Percentiles rank a stretch among this genome's conserved stretches.
These are phyloP conservation scores for Microstegium vimineum DNA, from an alignment of 176 grass and related monocot species.

Conservation along the genomic window DNA sequence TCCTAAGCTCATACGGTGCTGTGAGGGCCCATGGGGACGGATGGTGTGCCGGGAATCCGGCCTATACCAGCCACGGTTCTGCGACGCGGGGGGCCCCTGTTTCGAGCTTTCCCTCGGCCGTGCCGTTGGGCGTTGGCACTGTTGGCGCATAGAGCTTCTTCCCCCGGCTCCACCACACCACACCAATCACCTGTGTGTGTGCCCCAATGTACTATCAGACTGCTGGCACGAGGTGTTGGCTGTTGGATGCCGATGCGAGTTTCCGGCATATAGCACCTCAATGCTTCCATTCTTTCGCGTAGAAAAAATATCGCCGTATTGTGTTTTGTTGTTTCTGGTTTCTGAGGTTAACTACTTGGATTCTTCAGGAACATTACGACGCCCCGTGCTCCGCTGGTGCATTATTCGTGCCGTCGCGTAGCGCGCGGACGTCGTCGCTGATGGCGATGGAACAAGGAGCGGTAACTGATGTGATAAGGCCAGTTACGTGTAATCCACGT, in stretches of 20 bases:
- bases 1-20: background rate
- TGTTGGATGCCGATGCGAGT: background rate
- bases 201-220: background rate
- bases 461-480: background rate
- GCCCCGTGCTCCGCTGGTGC: background rate
- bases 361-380: too few relatives aligned
- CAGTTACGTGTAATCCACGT: constrained; percentile 22
- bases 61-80: background rate
- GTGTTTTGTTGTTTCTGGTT: background rate
- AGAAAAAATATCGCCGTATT: too few relatives aligned
- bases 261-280: background rate
- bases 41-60: too few relatives aligned
- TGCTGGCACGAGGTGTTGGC: background rate
- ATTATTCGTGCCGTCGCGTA: too few relatives aligned
- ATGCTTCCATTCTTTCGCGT: too few relatives aligned
- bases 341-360: background rate
- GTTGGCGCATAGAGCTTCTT: background rate
- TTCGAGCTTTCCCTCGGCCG: too few relatives aligned
- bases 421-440: background rate
- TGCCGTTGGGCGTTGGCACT: background rate
- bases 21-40: background rate
- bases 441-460: background rate
- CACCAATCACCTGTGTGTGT: too few relatives aligned
- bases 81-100: too few relatives aligned
- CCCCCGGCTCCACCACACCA: background rate